Evolutionary conservation across 2,329 filamentous ascomycete genomes (phyloP).

Genomic region (Botrytis fragariae): DNA sequence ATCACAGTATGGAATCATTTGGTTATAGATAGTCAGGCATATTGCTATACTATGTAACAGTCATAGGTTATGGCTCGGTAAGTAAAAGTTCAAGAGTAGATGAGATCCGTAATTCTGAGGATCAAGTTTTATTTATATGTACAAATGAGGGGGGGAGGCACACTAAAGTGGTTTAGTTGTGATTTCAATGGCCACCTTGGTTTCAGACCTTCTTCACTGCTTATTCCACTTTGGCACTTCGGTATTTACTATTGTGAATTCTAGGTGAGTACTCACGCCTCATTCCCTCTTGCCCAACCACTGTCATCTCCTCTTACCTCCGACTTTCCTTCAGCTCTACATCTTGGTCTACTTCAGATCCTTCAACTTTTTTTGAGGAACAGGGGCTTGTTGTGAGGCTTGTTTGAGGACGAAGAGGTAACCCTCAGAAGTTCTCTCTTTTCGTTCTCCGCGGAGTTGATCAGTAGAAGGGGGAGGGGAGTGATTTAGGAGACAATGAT

Average conservation of each 20-base stretch:
- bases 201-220: neutral
- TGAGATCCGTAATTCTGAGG: neutral
- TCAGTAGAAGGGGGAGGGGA: neutral
- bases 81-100: neutral
- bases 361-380: neutral
- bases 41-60: neutral
- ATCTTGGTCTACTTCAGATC: neutral
- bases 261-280: neutral
- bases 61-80: neutral
- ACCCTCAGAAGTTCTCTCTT: neutral
- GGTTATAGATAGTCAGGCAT: neutral
- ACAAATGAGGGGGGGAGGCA: neutral
- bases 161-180: neutral
- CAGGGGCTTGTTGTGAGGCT: neutral
- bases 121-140: neutral
- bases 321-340: neutral
- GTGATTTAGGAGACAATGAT: neutral
- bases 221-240: neutral
- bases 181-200: neutral
- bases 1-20: too few relatives aligned
- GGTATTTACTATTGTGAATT: neutral
- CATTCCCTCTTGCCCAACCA: neutral
- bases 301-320: neutral
- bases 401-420: neutral
- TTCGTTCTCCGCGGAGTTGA: fast-evolving